Evolutionary conservation across 164 flowering plant species (phyloP).

Genomic region (Echeveria elegans): DNA sequence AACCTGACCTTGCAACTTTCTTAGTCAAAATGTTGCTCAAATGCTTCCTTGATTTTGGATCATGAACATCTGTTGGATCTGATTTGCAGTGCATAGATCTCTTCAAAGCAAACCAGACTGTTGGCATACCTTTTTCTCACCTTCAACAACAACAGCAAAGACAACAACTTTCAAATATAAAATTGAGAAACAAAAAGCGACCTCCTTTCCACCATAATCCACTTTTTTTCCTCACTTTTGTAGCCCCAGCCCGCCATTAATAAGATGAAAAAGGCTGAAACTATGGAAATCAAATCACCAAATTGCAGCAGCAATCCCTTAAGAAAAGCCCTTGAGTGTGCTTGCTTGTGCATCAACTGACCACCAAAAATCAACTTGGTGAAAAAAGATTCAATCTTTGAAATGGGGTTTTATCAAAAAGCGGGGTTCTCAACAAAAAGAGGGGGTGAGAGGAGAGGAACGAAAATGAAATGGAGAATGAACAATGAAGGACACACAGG

Average conservation of each 20-base stretch:
- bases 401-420: background rate
- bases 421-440: background rate
- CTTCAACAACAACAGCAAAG: slow-evolving; percentile 6
- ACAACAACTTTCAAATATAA: slow-evolving; percentile 8
- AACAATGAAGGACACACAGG: no score
- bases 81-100: slow-evolving; percentile 80
- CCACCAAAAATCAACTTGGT: no score
- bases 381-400: background rate
- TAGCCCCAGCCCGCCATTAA: no score
- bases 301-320: background rate
- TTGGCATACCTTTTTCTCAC: slow-evolving; percentile 42
- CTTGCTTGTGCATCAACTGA: no score
- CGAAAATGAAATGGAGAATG: no score
- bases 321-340: no score
- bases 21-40: no score
- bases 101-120: slow-evolving; percentile 85
- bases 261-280: background rate
- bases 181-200: background rate
- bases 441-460: no score
- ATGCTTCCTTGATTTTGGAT: no score
- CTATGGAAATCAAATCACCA: background rate
- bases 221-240: background rate
- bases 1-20: no score
- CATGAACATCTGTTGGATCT: slow-evolving; percentile 56
- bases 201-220: background rate